phyloP scores from a whole-genome alignment of 768 basidiomycete species.

The Rhizopogon vulgaris region DNA sequence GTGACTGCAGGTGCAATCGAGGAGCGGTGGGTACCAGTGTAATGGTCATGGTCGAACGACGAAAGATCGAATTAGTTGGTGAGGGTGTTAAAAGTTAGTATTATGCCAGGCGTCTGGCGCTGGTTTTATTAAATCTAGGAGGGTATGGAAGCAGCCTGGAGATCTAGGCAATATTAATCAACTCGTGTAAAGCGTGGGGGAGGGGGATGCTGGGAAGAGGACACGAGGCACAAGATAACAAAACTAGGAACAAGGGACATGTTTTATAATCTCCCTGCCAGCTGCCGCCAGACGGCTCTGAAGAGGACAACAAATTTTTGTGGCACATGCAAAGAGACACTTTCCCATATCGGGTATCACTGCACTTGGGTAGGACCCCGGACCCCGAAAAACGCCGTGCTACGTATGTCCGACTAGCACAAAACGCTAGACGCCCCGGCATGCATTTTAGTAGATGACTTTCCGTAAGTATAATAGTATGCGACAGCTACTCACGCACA shows the following conservation, averaged over 20 bases:
- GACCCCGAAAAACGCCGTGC: no score
- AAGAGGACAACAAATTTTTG: no score
- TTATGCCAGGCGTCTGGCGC: neutral
- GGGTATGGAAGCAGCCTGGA: neutral
- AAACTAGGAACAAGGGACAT: neutral
- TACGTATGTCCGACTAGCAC: no score
- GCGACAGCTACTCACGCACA: no score
- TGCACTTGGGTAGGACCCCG: no score
- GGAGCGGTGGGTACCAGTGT: neutral
- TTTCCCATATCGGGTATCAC: no score
- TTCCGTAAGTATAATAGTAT: no score
- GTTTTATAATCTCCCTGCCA: neutral
- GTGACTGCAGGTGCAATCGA: neutral
- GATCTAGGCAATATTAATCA: neutral
- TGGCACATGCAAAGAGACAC: no score
- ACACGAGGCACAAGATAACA: neutral
- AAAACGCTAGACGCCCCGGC: no score
- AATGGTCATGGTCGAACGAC: neutral
- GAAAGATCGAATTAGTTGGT: neutral
- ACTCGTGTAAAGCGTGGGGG: no score
- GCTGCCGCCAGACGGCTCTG: no score
- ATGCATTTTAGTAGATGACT: no score
- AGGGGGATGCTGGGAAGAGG: neutral
- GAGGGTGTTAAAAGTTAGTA: neutral
- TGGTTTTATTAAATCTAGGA: neutral